phyloP scores from a whole-genome alignment of 306 rosid species.

The Styphnolobium japonicum region DNA sequence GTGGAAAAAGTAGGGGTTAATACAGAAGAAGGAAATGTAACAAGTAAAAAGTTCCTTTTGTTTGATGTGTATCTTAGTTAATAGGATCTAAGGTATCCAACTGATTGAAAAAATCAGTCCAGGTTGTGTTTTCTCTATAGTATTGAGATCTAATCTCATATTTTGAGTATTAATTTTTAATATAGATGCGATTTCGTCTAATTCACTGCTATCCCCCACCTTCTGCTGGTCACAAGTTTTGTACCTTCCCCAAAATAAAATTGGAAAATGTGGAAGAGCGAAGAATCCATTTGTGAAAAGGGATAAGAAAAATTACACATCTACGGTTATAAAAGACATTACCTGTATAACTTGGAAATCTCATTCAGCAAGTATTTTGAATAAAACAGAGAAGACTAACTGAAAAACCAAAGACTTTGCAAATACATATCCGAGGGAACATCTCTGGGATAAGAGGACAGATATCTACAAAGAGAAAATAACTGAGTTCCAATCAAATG shows the following conservation, averaged over 20 bases:
- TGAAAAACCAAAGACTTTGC: neutral
- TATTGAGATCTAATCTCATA: neutral
- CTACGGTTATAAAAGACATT: neutral
- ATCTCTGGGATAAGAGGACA: neutral
- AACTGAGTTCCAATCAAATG: neutral
- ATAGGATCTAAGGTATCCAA: neutral
- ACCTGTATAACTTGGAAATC: neutral
- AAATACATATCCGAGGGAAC: neutral
- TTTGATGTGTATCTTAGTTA: constrained; percentile 71
- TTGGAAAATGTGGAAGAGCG: neutral
- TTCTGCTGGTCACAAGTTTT: neutral
- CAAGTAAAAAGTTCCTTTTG: constrained; percentile 38
- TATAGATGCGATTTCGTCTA: neutral
- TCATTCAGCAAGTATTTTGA: neutral
- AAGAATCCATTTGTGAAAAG: neutral
- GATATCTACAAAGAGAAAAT: neutral
- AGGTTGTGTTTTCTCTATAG: neutral
- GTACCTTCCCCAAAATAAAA: neutral
- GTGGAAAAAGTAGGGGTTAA: constrained; percentile 35
- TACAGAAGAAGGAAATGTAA: constrained; percentile 25
- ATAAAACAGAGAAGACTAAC: neutral
- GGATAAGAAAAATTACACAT: neutral
- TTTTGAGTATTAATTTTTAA: neutral
- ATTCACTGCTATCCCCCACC: neutral
- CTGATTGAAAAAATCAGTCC: neutral